These are phyloP conservation scores for Fusarium sp. DNA, from an alignment of 2,329 filamentous ascomycete genomes.

Conservation along the genomic window DNA sequence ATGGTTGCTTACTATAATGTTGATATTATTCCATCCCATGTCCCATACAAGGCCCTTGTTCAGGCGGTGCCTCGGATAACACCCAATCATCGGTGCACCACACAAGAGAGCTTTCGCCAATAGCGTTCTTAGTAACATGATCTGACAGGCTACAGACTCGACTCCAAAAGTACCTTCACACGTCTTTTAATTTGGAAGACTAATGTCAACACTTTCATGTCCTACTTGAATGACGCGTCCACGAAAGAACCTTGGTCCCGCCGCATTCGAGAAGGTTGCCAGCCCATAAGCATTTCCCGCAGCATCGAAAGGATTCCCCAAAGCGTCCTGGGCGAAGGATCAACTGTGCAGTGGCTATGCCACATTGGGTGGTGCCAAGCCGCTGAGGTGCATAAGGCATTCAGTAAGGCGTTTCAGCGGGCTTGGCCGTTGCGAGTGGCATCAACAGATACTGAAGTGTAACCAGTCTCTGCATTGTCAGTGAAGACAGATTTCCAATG, in stretches of 20 bases:
- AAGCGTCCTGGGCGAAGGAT: not conserved
- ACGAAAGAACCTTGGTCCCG: not conserved
- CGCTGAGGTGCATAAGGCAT: not conserved
- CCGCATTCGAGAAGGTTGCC: not conserved
- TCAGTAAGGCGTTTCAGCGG: not conserved
- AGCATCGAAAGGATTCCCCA: not conserved
- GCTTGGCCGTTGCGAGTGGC: not conserved
- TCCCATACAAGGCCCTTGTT: not conserved
- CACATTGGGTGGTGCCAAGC: not conserved
- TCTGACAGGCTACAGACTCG: not conserved
- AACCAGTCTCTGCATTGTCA: accelerated
- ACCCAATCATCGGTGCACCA: not conserved
- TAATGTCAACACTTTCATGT: not conserved
- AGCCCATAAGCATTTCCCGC: not conserved
- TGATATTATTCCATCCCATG: not conserved
- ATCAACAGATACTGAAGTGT: no score
- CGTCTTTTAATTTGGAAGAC: not conserved
- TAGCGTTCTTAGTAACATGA: not conserved
- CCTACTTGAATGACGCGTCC: not conserved
- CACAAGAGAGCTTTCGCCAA: not conserved
- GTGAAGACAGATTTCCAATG: accelerated
- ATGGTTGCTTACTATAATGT: not conserved
- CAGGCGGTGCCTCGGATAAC: not conserved
- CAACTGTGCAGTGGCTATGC: not conserved
- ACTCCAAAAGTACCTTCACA: accelerated